Evolutionary conservation across 2,329 filamentous ascomycete species (phyloP), one percentile per base, ranked within the genome.

Genomic region (Ilyonectria mors-panacis): DNA sequence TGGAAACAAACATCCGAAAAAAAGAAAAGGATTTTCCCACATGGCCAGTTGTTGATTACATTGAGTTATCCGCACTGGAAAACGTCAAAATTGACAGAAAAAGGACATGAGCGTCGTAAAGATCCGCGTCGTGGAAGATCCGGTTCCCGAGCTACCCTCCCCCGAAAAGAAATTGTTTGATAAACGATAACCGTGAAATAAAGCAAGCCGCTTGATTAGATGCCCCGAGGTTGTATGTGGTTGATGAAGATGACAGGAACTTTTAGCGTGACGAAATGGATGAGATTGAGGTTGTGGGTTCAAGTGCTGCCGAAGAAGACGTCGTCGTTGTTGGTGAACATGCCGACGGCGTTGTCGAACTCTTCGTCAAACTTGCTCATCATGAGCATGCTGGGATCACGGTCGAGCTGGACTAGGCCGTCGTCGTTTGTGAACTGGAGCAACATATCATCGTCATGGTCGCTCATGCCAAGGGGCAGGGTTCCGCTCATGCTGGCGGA

Each of bases 331-430:
- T 82, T 81, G 30, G 80, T 82, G 70, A 88, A 88, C 85, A 89
- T 86, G 76, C 81, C 81, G 35, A 85, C 83, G 6, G 79, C 73
- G 63, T 80, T 82, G 66, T 86, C 84, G 60, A 85, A 87, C 48
- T 86, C 85, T 48, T 88, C 87, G 59, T 87, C 86, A 72, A 87
- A 87, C 77, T 87, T 87, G 78, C 78, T 81, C 73, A 86, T 82
- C 80, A 86, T 82, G 58, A 86, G 78, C 81, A 86, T 82, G 75
- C 78, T 82, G 33, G 84, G 75, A 42, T 87, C 85, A 44, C 81
- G 80, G 64, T 85, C 83, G 9, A 86, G 78, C 63, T 79, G 81
- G 15, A 83, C 79, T 39, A 85, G 77, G 30, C 80, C 78, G 21
- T 83, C 82, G 45, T 84, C 82, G 62, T 81, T 77, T 21, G 81